Percentiles rank a stretch among this genome's conserved stretches.
phyloP scores from a whole-genome alignment of 768 basidiomycete species.

The Holtermanniella nyarrowii region DNA sequence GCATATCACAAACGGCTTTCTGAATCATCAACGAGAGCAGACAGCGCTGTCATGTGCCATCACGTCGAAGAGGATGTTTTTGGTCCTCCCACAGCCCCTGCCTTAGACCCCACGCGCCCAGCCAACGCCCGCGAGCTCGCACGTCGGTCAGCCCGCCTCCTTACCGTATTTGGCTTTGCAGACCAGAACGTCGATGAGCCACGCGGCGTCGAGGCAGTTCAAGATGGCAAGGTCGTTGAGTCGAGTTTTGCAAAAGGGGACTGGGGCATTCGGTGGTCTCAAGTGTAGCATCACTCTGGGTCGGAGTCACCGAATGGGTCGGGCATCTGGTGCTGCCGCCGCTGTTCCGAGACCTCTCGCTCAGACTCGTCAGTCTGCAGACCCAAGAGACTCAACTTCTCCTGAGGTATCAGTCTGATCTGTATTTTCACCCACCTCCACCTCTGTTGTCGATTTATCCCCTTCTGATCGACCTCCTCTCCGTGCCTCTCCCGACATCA shows the following conservation, averaged over 20 bases:
- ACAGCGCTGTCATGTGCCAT: slow-evolving; percentile 4
- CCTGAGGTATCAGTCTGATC: neutral
- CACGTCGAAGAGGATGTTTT: slow-evolving; percentile 8
- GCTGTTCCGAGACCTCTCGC: too few relatives aligned
- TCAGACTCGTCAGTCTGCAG: too few relatives aligned
- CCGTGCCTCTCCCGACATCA: neutral
- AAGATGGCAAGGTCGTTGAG: slow-evolving; percentile 19
- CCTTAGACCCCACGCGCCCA: neutral
- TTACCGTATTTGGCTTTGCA: slow-evolving; percentile 18
- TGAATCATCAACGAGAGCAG: neutral
- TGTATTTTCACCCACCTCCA: neutral
- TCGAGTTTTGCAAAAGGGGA: slow-evolving; percentile 27
- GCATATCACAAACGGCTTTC: slow-evolving; percentile 6
- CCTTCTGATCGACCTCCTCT: too few relatives aligned
- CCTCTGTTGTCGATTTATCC: too few relatives aligned
- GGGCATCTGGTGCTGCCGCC: neutral
- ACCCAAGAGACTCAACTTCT: neutral
- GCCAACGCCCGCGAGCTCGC: slow-evolving; percentile 17
- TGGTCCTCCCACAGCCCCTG: neutral
- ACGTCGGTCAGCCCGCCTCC: slow-evolving; percentile 14
- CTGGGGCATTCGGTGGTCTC: slow-evolving; percentile 19
- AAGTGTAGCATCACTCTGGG: neutral
- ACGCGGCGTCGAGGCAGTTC: slow-evolving; percentile 18
- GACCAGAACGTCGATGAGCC: slow-evolving; percentile 16
- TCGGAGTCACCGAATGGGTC: neutral